phyloP scores from a whole-genome alignment of 2,329 filamentous ascomycete genomes.

The Diplodia scrobiculata region DNA sequence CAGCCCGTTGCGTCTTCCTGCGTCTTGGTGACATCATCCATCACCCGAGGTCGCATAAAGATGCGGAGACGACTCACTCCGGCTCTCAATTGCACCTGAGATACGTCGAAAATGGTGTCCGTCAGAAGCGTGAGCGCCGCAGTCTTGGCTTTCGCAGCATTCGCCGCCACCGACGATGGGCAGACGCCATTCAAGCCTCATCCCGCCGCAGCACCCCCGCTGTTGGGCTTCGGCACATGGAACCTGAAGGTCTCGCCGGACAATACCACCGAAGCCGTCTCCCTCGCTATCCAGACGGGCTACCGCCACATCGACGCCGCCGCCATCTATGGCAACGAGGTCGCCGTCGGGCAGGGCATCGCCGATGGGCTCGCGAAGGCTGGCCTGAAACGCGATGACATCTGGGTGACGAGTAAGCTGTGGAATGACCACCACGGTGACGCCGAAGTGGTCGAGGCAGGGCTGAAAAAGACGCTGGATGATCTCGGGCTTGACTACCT shows the following conservation, averaged over 20 bases:
- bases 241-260: constrained; percentile 38
- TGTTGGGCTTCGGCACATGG: constrained; percentile 47
- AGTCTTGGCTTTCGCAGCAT: background rate
- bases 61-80: constrained; percentile 5
- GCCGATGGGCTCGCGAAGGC: constrained; percentile 40
- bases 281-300: constrained; percentile 50
- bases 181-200: constrained; percentile 21
- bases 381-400: constrained; percentile 40
- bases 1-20: background rate
- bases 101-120: constrained; percentile 6
- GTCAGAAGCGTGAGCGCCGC: constrained; percentile 14
- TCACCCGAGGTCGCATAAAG: constrained; percentile 1
- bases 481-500: constrained; percentile 46
- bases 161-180: constrained; percentile 6
- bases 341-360: constrained; percentile 49
- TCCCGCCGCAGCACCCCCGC: constrained; percentile 31
- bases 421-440: constrained; percentile 38
- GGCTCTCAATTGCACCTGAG: background rate
- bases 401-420: constrained; percentile 47
- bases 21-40: constrained; percentile 18
- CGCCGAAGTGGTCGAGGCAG: constrained; percentile 36
- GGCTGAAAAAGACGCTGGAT: constrained; percentile 39
- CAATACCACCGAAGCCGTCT: constrained; percentile 44
- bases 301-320: constrained; percentile 58
- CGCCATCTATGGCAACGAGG: constrained; percentile 50